These are phyloP conservation scores for Flaveria ramosissima DNA, from an alignment of 129 eudicot species.

Conservation along the genomic window DNA sequence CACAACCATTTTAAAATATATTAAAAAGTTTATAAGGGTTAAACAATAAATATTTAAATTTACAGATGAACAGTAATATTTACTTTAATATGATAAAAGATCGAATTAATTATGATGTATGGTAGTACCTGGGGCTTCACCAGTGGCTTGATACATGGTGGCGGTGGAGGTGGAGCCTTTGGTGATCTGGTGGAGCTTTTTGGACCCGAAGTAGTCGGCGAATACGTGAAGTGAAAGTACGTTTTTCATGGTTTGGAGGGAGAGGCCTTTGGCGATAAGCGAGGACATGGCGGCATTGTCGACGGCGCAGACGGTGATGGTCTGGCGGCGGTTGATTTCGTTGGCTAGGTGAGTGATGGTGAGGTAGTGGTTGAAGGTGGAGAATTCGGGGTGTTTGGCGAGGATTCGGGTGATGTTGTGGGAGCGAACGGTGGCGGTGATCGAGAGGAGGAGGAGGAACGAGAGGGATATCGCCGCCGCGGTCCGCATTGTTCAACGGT, in stretches of 20 bases:
- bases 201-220: slow-evolving; percentile 67
- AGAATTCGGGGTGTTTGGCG: slow-evolving; percentile 78
- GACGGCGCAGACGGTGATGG: slow-evolving; percentile 70
- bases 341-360: slow-evolving; percentile 70
- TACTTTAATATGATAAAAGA: too few relatives aligned
- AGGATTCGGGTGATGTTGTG: slow-evolving; percentile 85
- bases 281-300: slow-evolving; percentile 65
- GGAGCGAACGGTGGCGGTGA: slow-evolving; percentile 47
- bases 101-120: too few relatives aligned
- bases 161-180: slow-evolving; percentile 63
- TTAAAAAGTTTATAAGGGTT: too few relatives aligned
- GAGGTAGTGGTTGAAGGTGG: slow-evolving; percentile 72
- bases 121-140: slow-evolving; percentile 54
- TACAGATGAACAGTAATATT: too few relatives aligned
- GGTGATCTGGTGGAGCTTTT: slow-evolving; percentile 68
- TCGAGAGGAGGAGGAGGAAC: slow-evolving; percentile 36
- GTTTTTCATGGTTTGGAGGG: slow-evolving; percentile 47
- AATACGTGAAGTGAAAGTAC: slow-evolving; percentile 62
- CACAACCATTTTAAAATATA: too few relatives aligned
- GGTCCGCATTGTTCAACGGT: slow-evolving; percentile 28
- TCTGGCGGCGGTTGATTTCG: slow-evolving; percentile 67
- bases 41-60: too few relatives aligned
- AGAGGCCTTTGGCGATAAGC: slow-evolving; percentile 41
- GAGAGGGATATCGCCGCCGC: slow-evolving; percentile 39
- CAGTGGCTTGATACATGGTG: slow-evolving; percentile 74